Evolutionary conservation across 768 basidiomycete species (phyloP).

Genomic region (Paxillus ammoniavirescens): DNA sequence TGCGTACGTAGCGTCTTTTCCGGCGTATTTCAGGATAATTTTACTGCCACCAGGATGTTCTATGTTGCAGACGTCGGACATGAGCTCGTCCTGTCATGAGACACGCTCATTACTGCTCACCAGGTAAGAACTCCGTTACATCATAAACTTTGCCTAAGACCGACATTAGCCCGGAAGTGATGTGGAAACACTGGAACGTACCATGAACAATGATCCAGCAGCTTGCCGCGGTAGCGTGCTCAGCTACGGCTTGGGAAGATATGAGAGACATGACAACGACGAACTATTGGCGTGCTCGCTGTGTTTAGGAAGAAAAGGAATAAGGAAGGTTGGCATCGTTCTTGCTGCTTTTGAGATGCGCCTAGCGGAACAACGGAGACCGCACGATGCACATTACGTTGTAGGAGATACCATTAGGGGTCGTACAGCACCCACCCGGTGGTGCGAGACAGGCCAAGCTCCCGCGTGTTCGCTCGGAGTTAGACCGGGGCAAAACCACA

Average conservation of each 20-base stretch:
- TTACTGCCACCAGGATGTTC: slow-evolving; percentile 59
- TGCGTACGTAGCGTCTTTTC: slow-evolving; percentile 80
- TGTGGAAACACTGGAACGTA: slow-evolving; percentile 19
- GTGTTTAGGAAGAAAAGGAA: not conserved
- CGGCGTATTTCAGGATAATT: slow-evolving; percentile 81
- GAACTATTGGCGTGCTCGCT: not conserved
- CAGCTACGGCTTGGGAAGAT: slow-evolving; percentile 43
- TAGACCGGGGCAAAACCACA: slow-evolving; percentile 17
- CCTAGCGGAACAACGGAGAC: slow-evolving; percentile 15
- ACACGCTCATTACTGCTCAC: slow-evolving; percentile 27
- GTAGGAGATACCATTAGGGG: not conserved
- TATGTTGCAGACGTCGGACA: slow-evolving; percentile 14
- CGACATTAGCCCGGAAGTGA: not conserved
- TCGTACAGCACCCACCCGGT: not conserved
- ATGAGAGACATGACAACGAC: slow-evolving; percentile 17
- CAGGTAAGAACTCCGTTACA: slow-evolving; percentile 68
- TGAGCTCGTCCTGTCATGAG: not conserved
- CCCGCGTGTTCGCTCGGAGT: slow-evolving; percentile 5
- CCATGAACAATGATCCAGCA: slow-evolving; percentile 80
- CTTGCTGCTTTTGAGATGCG: slow-evolving; percentile 11
- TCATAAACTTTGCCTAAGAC: slow-evolving; percentile 63
- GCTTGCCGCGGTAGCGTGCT: slow-evolving; percentile 50
- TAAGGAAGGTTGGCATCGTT: not conserved
- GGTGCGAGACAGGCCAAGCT: not conserved
- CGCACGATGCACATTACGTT: slow-evolving; percentile 1